Percentiles rank a stretch among this genome's conserved stretches.
These are phyloP conservation scores for Paraglomus brasilianum DNA, from an alignment of 192 early-diverging fungal genomes.

Conservation along the genomic window DNA sequence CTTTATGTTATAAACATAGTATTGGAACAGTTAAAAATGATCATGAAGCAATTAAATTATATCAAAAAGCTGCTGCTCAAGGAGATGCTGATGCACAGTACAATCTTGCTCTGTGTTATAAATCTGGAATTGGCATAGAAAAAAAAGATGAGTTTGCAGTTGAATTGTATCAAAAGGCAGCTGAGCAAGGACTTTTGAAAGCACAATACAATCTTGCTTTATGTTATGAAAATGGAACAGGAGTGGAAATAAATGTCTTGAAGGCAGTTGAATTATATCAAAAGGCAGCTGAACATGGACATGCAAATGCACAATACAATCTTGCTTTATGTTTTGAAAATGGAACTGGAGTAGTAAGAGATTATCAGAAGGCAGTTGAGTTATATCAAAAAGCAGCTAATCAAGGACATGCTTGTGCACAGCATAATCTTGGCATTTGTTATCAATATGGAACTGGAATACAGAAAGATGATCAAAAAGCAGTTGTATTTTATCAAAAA, in stretches of 20 bases:
- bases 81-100: constrained; percentile 67
- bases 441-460: constrained; percentile 75
- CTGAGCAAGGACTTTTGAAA: constrained; percentile 53
- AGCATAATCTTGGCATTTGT: constrained; percentile 74
- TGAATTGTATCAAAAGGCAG: constrained; percentile 55
- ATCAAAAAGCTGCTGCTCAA: constrained; percentile 57
- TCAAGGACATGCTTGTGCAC: constrained; percentile 57
- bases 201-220: constrained; percentile 59
- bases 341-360: constrained; percentile 62
- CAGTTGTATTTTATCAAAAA: constrained; percentile 58
- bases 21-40: constrained; percentile 47
- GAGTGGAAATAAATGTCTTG: constrained; percentile 47
- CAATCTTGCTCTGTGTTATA: constrained; percentile 79
- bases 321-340: constrained; percentile 82
- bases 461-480: constrained; percentile 56
- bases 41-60: constrained; percentile 60
- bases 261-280: constrained; percentile 64
- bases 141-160: constrained; percentile 67
- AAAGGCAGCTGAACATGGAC: constrained; percentile 63
- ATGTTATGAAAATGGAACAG: constrained; percentile 61
- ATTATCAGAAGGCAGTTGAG: constrained; percentile 48
- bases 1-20: constrained; percentile 60
- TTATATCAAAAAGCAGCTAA: constrained; percentile 64
- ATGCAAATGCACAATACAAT: constrained; percentile 76
- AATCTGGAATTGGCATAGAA: constrained; percentile 67